Evolutionary conservation across 202 grass and related monocot species (phyloP), one percentile per base, ranked within the genome.

Genomic region (Digitaria exilis): DNA sequence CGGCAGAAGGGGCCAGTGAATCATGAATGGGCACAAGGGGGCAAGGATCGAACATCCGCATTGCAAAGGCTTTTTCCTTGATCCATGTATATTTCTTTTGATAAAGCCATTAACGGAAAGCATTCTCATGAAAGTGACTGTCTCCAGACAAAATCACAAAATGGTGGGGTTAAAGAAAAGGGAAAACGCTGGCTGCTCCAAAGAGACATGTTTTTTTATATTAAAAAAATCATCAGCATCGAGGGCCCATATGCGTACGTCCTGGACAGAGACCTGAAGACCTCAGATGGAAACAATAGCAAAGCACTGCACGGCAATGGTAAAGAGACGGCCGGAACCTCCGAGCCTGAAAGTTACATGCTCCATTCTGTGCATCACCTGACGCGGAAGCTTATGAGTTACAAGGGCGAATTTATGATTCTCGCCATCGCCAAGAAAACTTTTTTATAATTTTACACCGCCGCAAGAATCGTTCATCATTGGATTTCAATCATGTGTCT

Each of bases 331-430:
- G 39, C 37, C 37, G 37, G 9, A 39, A 39, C 2, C 17, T 49
- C 37, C 7, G 9, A 39, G 9, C 2, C 17, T 49, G 30, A 43
- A 88, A 43, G 78, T 73, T 86, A 68, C 49, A 90, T 63, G 84
- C 73, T 86, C 24, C 51, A 7, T 62, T 79, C 45, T 29, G 50
- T 21, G 43, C 79, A 90, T 37, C 69, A 46, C 45, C 52, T 46
- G 77, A 55, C 28, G 65, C 77, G 6, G 65, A 88, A 85, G 82
- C 83, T 83, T 87, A 84, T 84, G 75, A 65, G 42, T 73, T 82
- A 82, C 87, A 85, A 12, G 46, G 66, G 58, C 14, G 57, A 63
- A 25, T 50, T 65, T 65, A 63, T 41, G 54, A 30, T 89, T 41
- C 56, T 18, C 66, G 0, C 39, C 15, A 18, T 18, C 66, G 1